Evolutionary conservation across 805 yeast species (phyloP), one percentile per base, ranked within the genome.

Genomic region (Nakazawaea ernobii): DNA sequence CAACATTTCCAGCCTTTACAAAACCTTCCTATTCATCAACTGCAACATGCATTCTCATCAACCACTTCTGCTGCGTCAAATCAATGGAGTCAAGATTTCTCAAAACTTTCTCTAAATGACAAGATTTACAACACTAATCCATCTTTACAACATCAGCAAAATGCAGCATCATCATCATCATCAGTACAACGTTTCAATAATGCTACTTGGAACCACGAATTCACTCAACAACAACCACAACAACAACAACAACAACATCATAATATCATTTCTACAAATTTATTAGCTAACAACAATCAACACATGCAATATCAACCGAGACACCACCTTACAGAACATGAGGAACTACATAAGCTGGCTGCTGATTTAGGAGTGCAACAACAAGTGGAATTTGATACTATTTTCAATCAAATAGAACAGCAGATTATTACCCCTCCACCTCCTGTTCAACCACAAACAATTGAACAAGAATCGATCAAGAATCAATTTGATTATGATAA

Each of bases 351-450:
- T 28, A 17, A 33, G 6, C 26, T 11, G 13, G 39, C 29, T 6
- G 52, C 14, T 17, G 15, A 17, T 15, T 37, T 50, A 38, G 39
- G 27, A 53, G 7, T 27, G 1, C 46, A 43, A 43, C 27, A 24
- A n/a, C n/a, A 8, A n/a, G 10, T 13, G 15, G 15, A 39, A 24
- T 61, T 61, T 48, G 63, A 61, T 15, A 44, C 49, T 5, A 63
- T 61, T 1, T 66, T 67, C 47, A 54, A 54, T 17, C 57, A 54
- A 20, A 36, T 66, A 6, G 70, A 67, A 48, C 43, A 39, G 6
- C 58, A 61, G 37, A 13, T 41, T 8, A 6, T 36, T 20, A 15
- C 14, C 8, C 39, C 39, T 20, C 10, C 10, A 8, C 14, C 14
- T 8, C 39, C n/a, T n/a, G n/a, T n/a, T n/a, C n/a, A n/a, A n/a